Evolutionary conservation across 331 rosid species (phyloP), one percentile per base, ranked within the genome.

Genomic region (Quercus phellos): DNA sequence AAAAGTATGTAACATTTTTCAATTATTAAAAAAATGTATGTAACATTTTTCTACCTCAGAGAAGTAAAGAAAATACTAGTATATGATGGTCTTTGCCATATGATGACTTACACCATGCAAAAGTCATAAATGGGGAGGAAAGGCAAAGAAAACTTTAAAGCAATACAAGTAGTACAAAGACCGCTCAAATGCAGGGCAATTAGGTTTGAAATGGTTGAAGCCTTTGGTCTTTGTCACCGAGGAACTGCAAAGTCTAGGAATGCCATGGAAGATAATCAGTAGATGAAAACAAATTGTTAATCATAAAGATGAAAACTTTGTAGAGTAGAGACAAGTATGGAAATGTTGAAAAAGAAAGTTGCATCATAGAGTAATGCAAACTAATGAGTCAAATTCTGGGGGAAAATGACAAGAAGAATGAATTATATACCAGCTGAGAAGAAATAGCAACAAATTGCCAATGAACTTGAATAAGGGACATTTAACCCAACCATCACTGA

Each of bases 201-300:
- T 67, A 82, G 72, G 82, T 53, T 68, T 83, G 90, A 81, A 81
- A 79, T 79, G 84, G 73, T 42, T n/a, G 54, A 74, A 75, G 79
- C 81, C 87, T 79, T 74, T 70, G 81, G 83, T 42, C 83, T 34
- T 76, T 81, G 82, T 93, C 96, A 93, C 98, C 92, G 94, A 80
- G 97, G 98, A 88, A 91, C 96, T 82, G 94, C 96, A 89, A 82
- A 83, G 75, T 84, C 98, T 93, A 89, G 68, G 84, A 80, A 87
- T 58, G 75, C 60, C 84, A 70, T 59, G 85, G 74, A 84, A 74
- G 85, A 90, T 55, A 79, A 87, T 87, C 89, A 88, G 87, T 46
- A 73, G 81, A 79, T 68, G 84, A 80, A 80, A 68, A 54, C 8
- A 77, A 83, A 82, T 73, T 74, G 55, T 34, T 59, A 74, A 74